Percentiles rank a stretch among this genome's conserved stretches.
These are phyloP conservation scores for Kuraishia capsulata DNA, from an alignment of 805 yeast species.

Conservation along the genomic window DNA sequence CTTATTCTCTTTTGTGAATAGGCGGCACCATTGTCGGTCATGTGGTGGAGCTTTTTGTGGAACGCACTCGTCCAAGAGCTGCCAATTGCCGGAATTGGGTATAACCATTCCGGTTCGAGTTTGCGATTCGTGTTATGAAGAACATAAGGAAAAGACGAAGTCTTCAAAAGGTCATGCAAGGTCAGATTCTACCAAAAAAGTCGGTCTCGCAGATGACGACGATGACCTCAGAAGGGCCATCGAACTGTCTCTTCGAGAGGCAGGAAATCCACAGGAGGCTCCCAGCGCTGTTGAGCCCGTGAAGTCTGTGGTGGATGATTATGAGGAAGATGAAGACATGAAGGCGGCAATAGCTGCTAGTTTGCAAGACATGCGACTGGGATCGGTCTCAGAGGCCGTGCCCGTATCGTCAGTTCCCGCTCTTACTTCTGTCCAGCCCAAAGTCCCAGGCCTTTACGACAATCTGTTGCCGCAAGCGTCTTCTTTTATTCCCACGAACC, in stretches of 20 bases:
- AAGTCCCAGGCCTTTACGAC: slow-evolving; percentile 7
- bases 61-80: slow-evolving; percentile 65
- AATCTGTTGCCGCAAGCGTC: slow-evolving; percentile 8
- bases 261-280: slow-evolving; percentile 13
- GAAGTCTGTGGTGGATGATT: slow-evolving; percentile 19
- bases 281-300: slow-evolving; percentile 2
- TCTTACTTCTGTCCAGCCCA: background rate
- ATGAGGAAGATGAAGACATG: slow-evolving; percentile 79
- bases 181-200: slow-evolving; percentile 11
- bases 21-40: slow-evolving; percentile 95
- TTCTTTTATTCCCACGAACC: slow-evolving; percentile 4
- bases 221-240: slow-evolving; percentile 74
- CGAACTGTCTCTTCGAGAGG: slow-evolving; percentile 64
- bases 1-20: slow-evolving; percentile 67
- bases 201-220: slow-evolving; percentile 35
- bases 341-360: slow-evolving; percentile 94
- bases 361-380: slow-evolving; percentile 54
- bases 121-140: slow-evolving; percentile 81
- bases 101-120: slow-evolving; percentile 86
- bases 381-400: background rate
- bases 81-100: slow-evolving; percentile 76
- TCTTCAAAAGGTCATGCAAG: slow-evolving; percentile 14
- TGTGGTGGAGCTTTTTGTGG: slow-evolving; percentile 95
- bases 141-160: slow-evolving; percentile 31
- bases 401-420: too few relatives aligned